Evolutionary conservation across 2,329 filamentous ascomycete genomes (phyloP), one percentile per base, ranked within the genome.

Genomic region (Xylaria arbuscula): DNA sequence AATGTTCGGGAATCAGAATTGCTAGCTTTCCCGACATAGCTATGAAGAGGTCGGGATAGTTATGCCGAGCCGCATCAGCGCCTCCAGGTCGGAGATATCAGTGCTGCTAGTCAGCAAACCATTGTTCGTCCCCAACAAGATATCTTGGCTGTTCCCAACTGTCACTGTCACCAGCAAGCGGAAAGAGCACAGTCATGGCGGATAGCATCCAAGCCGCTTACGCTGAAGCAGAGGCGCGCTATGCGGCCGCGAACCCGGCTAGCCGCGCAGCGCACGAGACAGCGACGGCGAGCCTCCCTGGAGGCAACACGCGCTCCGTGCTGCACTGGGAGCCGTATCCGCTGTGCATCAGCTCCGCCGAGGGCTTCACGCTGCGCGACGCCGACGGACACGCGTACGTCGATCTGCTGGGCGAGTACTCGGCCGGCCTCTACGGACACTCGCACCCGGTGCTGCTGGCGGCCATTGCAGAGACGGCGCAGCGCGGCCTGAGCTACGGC

Each of bases 391-490:
- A 80, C 22, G 77, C 73, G 75, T 90, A 90, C 74, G 80, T 84
- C 15, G 89, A 92, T 72, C 81, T 92, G 8, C 80, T 89, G 0
- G 85, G 86, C 40, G 90, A 92, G 76, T 88, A 88, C 73, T 88
- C 87, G 0, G 90, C 90, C 1, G 89, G 87, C 1, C 81, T 92
- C 13, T 91, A 87, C 74, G 90, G 90, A 0, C 90, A 92, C 78
- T 89, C 87, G 0, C 83, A 91, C 62, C 84, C 86, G 0, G 72
- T 80, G 1, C 86, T 92, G 63, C 58, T 82, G 2, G 72, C 79
- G 0, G 83, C 88, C 0, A 79, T 92, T 1, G 78, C 81, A 47
- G 81, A 82, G 15, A 69, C 68, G 50, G 32, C 48, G 50, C 50
- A 55, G 47, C 66, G 54, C 15, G 71, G 70, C 10, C 40, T 69